Conservation (phyloP, 1,284 basidiomycete genomes). For the Malassezia equina region DNA sequence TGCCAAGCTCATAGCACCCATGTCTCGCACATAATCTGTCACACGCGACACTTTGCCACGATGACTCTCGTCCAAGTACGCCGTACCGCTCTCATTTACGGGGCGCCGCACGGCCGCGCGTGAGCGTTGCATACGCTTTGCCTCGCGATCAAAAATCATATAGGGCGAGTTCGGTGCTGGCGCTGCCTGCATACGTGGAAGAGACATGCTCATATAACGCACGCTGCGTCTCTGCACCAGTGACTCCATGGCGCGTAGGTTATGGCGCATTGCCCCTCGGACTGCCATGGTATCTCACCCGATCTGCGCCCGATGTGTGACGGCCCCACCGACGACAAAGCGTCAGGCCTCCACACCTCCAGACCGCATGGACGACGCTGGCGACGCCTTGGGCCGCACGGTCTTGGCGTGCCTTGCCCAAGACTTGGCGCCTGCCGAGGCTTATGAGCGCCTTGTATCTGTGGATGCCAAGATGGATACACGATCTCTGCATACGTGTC, state of each 20-base stretch:
- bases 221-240: not conserved
- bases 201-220: not conserved
- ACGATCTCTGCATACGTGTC: not conserved
- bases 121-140: constrained; percentile 73
- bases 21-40: constrained; percentile 85
- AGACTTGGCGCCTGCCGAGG: not conserved
- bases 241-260: not conserved
- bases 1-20: constrained; percentile 78
- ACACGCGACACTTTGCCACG: constrained; percentile 55
- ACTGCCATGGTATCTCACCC: not conserved
- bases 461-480: not conserved
- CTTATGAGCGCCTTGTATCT: not conserved
- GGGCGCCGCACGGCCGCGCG: constrained; percentile 58
- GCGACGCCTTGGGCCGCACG: not conserved
- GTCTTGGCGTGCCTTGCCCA: not conserved
- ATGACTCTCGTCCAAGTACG: constrained; percentile 18
- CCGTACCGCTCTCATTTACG: constrained; percentile 47
- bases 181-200: not conserved
- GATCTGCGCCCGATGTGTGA: not conserved
- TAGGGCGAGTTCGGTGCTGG: constrained; percentile 32
- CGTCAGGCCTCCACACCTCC: not conserved
- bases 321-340: not conserved
- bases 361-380: not conserved
- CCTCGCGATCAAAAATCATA: constrained; percentile 68
- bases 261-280: not conserved